Conservation (phyloP, 805 yeast species). For the Wickerhamiella kazuoi region DNA sequence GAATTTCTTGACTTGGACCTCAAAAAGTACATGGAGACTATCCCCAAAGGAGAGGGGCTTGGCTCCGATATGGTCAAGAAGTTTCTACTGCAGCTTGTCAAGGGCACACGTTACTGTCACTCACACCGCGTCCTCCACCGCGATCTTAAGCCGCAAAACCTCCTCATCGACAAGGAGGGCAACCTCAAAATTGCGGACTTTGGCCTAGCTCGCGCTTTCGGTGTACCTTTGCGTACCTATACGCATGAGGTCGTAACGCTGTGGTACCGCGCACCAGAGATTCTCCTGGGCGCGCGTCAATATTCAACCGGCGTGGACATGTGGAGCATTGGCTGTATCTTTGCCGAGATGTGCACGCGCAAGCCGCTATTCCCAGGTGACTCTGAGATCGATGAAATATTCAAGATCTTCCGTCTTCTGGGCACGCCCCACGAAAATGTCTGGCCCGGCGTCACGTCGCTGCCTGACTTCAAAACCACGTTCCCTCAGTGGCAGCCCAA, state of each 20-base stretch:
- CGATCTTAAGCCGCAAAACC: conserved; percentile 90
- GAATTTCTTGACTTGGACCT: conserved; percentile 89
- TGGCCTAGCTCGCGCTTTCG: conserved; percentile 93
- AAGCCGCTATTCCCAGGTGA: conserved; percentile 95
- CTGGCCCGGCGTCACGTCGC: conserved; percentile 85
- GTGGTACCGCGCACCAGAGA: conserved; percentile 97
- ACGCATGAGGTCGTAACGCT: conserved; percentile 96
- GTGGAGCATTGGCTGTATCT: conserved; percentile 97
- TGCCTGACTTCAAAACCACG: conserved; percentile 86
- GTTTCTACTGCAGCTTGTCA: conserved; percentile 79
- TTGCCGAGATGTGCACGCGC: conserved; percentile 94
- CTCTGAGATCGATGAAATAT: conserved; percentile 92
- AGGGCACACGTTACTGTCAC: conserved; percentile 87
- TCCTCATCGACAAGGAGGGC: conserved; percentile 88
- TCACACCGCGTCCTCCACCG: conserved; percentile 87
- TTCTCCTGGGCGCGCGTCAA: conserved; percentile 86
- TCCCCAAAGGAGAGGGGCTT: conserved; percentile 76
- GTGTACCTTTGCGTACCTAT: conserved; percentile 90
- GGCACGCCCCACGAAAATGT: conserved; percentile 87
- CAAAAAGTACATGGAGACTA: conserved; percentile 91
- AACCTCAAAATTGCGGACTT: conserved; percentile 81
- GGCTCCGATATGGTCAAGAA: conserved; percentile 83
- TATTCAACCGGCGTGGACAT: conserved; percentile 96
- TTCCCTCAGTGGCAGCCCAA: conserved; percentile 81
- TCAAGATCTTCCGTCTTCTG: conserved; percentile 74